These are phyloP conservation scores for Pythium guiyangense DNA, from an alignment of 352 stramenopile species.

Conservation along the genomic window DNA sequence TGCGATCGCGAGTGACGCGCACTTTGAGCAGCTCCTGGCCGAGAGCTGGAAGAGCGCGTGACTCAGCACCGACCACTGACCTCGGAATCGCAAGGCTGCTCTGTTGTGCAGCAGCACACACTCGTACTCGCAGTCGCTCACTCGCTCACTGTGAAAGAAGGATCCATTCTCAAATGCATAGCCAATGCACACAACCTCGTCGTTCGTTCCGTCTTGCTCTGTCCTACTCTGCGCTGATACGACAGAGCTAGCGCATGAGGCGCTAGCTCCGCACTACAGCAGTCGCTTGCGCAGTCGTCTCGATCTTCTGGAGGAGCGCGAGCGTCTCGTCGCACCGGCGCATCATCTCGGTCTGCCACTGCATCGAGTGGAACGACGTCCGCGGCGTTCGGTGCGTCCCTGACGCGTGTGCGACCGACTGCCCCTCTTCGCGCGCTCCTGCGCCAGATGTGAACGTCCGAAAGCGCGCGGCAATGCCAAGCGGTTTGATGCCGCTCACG, in stretches of 20 bases:
- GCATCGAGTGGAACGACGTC: constrained; percentile 3
- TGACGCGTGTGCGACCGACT: background rate
- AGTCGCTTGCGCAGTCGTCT: constrained; percentile 11
- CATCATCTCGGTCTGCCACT: constrained; percentile 42
- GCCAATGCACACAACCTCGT: no score
- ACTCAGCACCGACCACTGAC: background rate
- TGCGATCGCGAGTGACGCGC: constrained; percentile 44
- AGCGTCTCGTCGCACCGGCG: constrained; percentile 38
- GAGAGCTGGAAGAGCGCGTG: constrained; percentile 56
- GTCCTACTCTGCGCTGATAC: no score
- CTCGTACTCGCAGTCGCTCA: background rate
- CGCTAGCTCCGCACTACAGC: no score
- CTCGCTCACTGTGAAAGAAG: no score
- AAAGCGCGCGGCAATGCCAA: constrained; percentile 2
- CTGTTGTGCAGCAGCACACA: background rate
- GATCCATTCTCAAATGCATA: no score
- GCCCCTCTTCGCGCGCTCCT: background rate
- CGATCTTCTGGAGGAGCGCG: constrained; percentile 35
- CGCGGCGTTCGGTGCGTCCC: background rate
- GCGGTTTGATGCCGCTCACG: background rate
- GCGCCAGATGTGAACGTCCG: background rate
- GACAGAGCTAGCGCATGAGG: no score
- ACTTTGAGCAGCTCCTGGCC: constrained; percentile 61
- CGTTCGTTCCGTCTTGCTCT: no score
- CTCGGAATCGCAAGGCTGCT: background rate